Base-by-base conservation (phyloP, 345 rosid species). In the Corymbia maculata region DNA sequence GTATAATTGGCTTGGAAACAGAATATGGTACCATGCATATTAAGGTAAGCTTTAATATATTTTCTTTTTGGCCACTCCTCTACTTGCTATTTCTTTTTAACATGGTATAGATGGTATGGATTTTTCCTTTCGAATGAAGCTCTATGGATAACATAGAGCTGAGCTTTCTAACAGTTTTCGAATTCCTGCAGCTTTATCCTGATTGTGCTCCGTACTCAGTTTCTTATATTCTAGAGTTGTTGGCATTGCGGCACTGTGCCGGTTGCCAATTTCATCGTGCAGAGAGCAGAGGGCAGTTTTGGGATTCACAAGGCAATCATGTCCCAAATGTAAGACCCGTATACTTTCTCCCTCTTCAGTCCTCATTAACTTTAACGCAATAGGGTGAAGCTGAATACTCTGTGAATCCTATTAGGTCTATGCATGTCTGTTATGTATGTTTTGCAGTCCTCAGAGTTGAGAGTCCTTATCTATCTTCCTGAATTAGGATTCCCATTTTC, bases 181-280 rank as follows among this genome's bases (percentile, higher is more conserved):
- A 51, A 49, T 51, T 87, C 86, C 49, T 90, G 94, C 94, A 97
- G 99, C 98, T 98, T 85, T 94, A 94, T 86, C 99, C 99, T 51
- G 99, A 96, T 61, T 98, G 98, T 87, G 98, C 99, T 88, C 98
- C 99, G 24, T 94, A 88, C 90, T 98, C 99, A 21, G 97, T 97
- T 85, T 89, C 93, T 90, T 97, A 96, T 92, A 91, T 98, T 87
- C 98, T 97, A 44, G 97, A 94, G 93, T 89, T 98, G 95, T 89
- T 97, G 92, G 45, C 94, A 44, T 89, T 94, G 88, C 95, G 90
- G 86, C 98, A 96, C 90, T 98, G 98, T 89, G 96, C 95, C 13
- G 98, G 99, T 90, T 97, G 99, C 94, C 96, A 95, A 87, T 97
- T 97, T 89, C 89, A 94, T 90, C 96, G 98, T 13, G 99, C 97